A percentile compares a stretch with the other conserved stretches of the same genome.
Evolutionary conservation across 108 stramenopile species (phyloP).

Genomic region (Discostella stelligeroides): DNA sequence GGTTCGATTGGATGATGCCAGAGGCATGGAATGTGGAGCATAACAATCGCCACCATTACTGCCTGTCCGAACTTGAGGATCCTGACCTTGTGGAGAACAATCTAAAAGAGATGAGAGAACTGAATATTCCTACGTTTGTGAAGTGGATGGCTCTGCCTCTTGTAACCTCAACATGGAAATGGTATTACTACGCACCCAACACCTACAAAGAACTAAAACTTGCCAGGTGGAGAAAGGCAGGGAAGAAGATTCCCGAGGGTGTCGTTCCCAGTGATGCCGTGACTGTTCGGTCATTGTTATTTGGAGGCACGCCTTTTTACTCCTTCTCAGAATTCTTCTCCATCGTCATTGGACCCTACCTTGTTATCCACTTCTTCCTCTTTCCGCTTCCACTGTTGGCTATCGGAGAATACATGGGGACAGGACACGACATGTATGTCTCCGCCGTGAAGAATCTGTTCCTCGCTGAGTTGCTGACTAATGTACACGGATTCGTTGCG

Average conservation of each 20-base stretch:
- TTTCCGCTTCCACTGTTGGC: conserved; percentile 62
- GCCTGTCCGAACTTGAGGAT: conserved; percentile 76
- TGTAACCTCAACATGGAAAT: conserved; percentile 82
- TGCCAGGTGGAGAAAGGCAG: conserved; percentile 58
- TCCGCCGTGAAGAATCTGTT: conserved; percentile 82
- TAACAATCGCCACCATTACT: conserved; percentile 91
- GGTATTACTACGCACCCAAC: conserved; percentile 92
- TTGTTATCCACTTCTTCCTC: conserved; percentile 78
- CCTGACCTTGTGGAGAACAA: conserved; percentile 92
- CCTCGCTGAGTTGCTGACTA: conserved; percentile 84
- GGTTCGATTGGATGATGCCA: conserved; percentile 91
- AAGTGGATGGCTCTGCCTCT: conserved; percentile 68
- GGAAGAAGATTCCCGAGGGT: conserved; percentile 62
- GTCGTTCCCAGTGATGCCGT: conserved; percentile 71
- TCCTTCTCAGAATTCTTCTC: conserved; percentile 64
- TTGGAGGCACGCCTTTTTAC: conserved; percentile 61
- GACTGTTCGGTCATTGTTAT: conserved; percentile 58
- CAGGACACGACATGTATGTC: conserved; percentile 51
- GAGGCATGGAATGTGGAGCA: conserved; percentile 96
- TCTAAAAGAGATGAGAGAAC: conserved; percentile 61
- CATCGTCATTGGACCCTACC: conserved; percentile 70
- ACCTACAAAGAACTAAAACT: conserved; percentile 91
- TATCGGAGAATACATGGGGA: conserved; percentile 56
- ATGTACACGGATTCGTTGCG: conserved; percentile 83
- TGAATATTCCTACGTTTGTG: conserved; percentile 50